Conservation (phyloP, 1,139 yeast species). For the Yamadazyma diospyri region DNA sequence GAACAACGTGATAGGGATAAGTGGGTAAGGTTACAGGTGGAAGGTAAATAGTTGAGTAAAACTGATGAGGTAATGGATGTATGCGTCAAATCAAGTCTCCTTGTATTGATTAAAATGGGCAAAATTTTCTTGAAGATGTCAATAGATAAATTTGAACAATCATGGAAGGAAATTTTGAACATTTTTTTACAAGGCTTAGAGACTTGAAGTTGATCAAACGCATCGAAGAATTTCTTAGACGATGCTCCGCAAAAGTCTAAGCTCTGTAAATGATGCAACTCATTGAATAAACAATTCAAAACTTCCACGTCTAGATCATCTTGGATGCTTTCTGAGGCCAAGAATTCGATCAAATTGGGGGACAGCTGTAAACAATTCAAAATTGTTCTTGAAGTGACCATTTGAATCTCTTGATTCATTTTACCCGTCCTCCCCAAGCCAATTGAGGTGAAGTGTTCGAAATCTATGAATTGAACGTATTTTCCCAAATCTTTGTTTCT, state of each 20-base stretch:
- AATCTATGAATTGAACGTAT: conserved; percentile 75
- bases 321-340: conserved; percentile 84
- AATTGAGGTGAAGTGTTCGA: conserved; percentile 83
- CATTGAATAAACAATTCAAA: conserved; percentile 57
- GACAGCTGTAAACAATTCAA: conserved; percentile 54
- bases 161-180: conserved; percentile 74
- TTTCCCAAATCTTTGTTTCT: conserved; percentile 45
- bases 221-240: conserved; percentile 57
- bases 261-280: conserved; percentile 58
- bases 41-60: conserved; percentile 45
- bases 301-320: conserved; percentile 69
- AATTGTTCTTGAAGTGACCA: conserved; percentile 78
- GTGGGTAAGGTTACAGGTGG: conserved; percentile 63
- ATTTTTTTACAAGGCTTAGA: conserved; percentile 25
- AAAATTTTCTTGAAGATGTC: conserved; percentile 55
- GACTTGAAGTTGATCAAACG: conserved; percentile 43
- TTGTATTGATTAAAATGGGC: conserved; percentile 54
- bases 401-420: conserved; percentile 88
- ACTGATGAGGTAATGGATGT: conserved; percentile 67
- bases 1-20: conserved; percentile 78
- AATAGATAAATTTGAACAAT: conserved; percentile 74
- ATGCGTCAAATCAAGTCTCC: conserved; percentile 76
- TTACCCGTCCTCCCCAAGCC: conserved; percentile 87
- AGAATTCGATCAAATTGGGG: conserved; percentile 73
- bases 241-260: conserved; percentile 91